Evolutionary conservation across 495 filamentous ascomycete species (phyloP).

Genomic region (Annulohypoxylon bovei): DNA sequence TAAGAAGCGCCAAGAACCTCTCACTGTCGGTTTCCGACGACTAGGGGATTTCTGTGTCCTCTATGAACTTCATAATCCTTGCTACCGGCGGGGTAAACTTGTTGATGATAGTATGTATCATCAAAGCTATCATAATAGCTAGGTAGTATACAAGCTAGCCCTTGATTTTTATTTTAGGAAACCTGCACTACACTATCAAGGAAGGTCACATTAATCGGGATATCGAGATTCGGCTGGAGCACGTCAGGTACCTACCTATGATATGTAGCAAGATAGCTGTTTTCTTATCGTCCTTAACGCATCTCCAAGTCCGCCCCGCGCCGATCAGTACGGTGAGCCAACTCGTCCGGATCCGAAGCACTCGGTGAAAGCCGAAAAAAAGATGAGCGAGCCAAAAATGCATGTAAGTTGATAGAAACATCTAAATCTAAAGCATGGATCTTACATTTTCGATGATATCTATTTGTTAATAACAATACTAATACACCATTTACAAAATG

Average conservation of each 20-base stretch:
- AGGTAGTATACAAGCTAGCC: neutral
- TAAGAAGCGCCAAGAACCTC: neutral
- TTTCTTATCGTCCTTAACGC: conserved; percentile 11
- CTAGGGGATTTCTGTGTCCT: neutral
- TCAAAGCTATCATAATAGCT: neutral
- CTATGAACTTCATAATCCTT: neutral
- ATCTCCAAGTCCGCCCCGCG: conserved; percentile 12
- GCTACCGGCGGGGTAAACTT: conserved; percentile 9
- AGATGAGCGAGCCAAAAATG: neutral
- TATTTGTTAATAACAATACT: neutral
- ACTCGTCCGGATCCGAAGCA: neutral
- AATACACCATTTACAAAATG: neutral
- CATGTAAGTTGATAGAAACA: neutral
- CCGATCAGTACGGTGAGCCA: conserved; percentile 16
- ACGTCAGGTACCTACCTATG: conserved; percentile 4
- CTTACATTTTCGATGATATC: neutral
- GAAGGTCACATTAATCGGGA: conserved; percentile 23
- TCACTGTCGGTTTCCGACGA: neutral
- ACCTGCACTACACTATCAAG: neutral
- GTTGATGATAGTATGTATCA: neutral
- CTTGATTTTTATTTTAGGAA: neutral
- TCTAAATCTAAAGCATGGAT: neutral
- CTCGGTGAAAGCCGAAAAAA: conserved; percentile 1
- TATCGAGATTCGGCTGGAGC: conserved; percentile 19
- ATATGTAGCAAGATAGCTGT: neutral